These are phyloP conservation scores for Amaranthus cruentus DNA, from an alignment of 148 eudicot species.

Conservation along the genomic window DNA sequence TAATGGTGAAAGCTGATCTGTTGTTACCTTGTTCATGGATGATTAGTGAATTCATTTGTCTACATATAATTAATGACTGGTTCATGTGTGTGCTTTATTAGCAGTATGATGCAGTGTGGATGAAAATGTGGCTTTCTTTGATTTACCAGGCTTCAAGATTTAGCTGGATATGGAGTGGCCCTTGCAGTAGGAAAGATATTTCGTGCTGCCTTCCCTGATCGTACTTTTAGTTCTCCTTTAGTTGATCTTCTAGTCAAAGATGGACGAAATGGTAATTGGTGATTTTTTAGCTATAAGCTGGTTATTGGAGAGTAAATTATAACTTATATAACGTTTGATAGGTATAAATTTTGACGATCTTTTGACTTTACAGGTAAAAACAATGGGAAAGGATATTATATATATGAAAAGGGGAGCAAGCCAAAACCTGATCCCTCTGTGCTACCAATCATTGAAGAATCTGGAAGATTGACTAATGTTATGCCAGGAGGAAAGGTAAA, in stretches of 20 bases:
- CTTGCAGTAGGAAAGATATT: slow-evolving; percentile 50
- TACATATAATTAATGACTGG: background rate
- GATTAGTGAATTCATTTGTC: background rate
- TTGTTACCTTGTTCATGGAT: background rate
- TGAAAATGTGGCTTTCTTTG: slow-evolving; percentile 10
- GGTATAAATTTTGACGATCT: background rate
- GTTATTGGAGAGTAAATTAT: background rate
- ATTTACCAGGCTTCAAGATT: slow-evolving; percentile 66
- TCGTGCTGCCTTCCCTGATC: slow-evolving; percentile 53
- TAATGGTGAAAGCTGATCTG: background rate
- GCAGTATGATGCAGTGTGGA: background rate
- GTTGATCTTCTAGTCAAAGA: slow-evolving; percentile 58
- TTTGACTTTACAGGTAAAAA: slow-evolving; percentile 53
- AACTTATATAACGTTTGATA: background rate
- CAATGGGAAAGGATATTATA: slow-evolving; percentile 88
- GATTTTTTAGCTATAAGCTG: background rate
- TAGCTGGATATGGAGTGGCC: slow-evolving; percentile 84
- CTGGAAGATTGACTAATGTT: slow-evolving; percentile 59
- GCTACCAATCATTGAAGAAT: slow-evolving; percentile 74
- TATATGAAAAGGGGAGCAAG: slow-evolving; percentile 82
- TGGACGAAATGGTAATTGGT: slow-evolving; percentile 76
- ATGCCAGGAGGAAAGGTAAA: slow-evolving; percentile 94
- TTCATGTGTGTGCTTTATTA: background rate
- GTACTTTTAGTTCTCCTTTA: slow-evolving; percentile 55
- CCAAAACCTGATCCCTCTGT: slow-evolving; percentile 85